Percentiles rank a stretch among this genome's conserved stretches.
phyloP scores from a whole-genome alignment of 176 grass and related monocot genomes.

The Paspalum notatum region DNA sequence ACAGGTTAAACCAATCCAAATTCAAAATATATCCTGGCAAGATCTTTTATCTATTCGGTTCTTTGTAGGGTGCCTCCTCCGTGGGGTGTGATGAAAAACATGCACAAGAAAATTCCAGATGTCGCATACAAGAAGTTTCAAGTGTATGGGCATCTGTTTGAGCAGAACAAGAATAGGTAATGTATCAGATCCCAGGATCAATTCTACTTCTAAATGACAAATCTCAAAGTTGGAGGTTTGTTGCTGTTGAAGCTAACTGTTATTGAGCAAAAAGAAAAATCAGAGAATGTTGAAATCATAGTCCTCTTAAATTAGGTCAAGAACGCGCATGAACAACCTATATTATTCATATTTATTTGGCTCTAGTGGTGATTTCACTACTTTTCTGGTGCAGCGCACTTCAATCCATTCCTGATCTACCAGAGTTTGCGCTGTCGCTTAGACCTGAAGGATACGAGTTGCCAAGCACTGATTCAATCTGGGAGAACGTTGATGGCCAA shows the following conservation, averaged over 20 bases:
- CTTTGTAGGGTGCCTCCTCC: conserved; percentile 68
- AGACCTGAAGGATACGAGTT: conserved; percentile 81
- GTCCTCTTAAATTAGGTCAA: conserved; percentile 13
- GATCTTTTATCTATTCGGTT: conserved; percentile 18
- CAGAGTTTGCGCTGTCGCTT: conserved; percentile 82
- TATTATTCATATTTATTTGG: background rate
- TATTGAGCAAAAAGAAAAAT: background rate
- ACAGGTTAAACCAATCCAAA: background rate
- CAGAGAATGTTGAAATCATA: background rate
- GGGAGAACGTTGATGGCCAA: conserved; percentile 68
- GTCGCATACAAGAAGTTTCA: conserved; percentile 73
- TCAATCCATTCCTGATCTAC: conserved; percentile 83
- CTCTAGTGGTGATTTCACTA: conserved; percentile 9
- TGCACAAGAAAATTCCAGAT: conserved; percentile 95
- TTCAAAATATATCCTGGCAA: background rate
- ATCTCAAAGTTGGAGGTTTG: background rate
- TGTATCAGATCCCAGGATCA: background rate
- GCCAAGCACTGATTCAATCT: conserved; percentile 62
- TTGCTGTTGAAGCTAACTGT: background rate
- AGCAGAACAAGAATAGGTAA: conserved; percentile 80
- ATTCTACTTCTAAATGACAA: background rate
- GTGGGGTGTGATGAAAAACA: conserved; percentile 95
- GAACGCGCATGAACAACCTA: background rate
- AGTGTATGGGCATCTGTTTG: conserved; percentile 75
- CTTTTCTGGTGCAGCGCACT: conserved; percentile 59